phyloP scores from a whole-genome alignment of 768 basidiomycete species.

The Russula compacta region DNA sequence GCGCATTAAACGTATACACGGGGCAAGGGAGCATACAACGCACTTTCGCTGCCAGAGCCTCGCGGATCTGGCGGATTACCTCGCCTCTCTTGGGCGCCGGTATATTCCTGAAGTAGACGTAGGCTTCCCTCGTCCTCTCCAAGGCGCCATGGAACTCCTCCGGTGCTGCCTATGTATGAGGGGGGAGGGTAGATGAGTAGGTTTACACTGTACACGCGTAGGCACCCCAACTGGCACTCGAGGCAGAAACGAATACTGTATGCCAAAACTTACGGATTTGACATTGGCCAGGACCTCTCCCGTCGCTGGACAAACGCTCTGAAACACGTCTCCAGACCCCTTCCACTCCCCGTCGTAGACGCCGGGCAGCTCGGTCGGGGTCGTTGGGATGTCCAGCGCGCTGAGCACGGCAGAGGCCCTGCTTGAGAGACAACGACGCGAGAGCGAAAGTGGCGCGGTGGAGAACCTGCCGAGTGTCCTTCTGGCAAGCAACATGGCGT shows the following conservation, averaged over 20 bases:
- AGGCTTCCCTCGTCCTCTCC: slow-evolving; percentile 65
- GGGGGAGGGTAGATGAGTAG: no score
- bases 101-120: slow-evolving; percentile 56
- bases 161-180: slow-evolving; percentile 45
- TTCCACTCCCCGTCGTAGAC: slow-evolving; percentile 81
- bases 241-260: background rate
- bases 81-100: slow-evolving; percentile 88
- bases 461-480: slow-evolving; percentile 12
- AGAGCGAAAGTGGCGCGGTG: slow-evolving; percentile 22
- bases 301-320: slow-evolving; percentile 76
- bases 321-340: slow-evolving; percentile 61
- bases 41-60: slow-evolving; percentile 68
- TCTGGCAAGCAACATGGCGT: slow-evolving; percentile 8
- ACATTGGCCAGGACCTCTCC: slow-evolving; percentile 77
- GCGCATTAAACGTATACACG: background rate
- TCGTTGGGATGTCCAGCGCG: slow-evolving; percentile 49
- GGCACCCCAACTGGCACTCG: no score
- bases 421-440: slow-evolving; percentile 43
- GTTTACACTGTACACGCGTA: background rate
- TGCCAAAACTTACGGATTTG: slow-evolving; percentile 46
- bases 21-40: background rate
- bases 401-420: slow-evolving; percentile 62
- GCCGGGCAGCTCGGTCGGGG: slow-evolving; percentile 50
- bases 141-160: slow-evolving; percentile 64
- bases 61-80: slow-evolving; percentile 77